Base-by-base conservation (phyloP, 805 yeast species). In the Candida bentonensis region DNA sequence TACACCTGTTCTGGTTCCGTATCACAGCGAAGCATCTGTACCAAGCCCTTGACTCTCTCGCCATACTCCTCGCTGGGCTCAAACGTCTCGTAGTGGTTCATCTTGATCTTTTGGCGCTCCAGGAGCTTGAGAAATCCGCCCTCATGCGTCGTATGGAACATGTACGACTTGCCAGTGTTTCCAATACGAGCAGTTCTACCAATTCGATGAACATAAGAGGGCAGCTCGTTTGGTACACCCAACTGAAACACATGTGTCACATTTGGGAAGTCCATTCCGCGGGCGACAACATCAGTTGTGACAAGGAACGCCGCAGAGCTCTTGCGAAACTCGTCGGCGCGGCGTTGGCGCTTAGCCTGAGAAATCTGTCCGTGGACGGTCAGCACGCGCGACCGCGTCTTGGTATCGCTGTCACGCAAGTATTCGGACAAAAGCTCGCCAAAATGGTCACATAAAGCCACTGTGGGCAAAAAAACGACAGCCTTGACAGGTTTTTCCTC, bases 131-230 rank as follows among this genome's bases (percentile, higher is more conserved):
- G 17, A 30, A 11, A 30, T 11, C 17, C 7, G 20, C 20, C 17
- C n/a, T 30, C 36, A 15, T 30, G 36, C n/a, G 5, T 30, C 17
- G 36, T 30, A n/a, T 30, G 36, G 17, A 30, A 30, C 36, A 30
- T 30, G 17, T 11, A 61, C 3, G 95, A 83, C 42, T 71, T 68
- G 49, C 97, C 97, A 21, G 69, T 66, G 47, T 73, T 72, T 46
- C 95, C 96, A 45, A 88, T 94, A 65, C 97, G 78, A 39, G 94
- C 97, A 15, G 96, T 89, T 70, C 97, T 79, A 48, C 97, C 97
- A 57, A 89, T 80, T 62, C 95, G 80, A 65, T 89, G 97, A 47
- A 87, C 77, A 59, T 88, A 87, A 50, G 82, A 80, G n/a, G 88
- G 75, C 21, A 77, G 63, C 46, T 79, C 84, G 41, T 70, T 64